Conservation (phyloP, 2,329 filamentous ascomycete genomes). For the Aspergillus fischeri region DNA sequence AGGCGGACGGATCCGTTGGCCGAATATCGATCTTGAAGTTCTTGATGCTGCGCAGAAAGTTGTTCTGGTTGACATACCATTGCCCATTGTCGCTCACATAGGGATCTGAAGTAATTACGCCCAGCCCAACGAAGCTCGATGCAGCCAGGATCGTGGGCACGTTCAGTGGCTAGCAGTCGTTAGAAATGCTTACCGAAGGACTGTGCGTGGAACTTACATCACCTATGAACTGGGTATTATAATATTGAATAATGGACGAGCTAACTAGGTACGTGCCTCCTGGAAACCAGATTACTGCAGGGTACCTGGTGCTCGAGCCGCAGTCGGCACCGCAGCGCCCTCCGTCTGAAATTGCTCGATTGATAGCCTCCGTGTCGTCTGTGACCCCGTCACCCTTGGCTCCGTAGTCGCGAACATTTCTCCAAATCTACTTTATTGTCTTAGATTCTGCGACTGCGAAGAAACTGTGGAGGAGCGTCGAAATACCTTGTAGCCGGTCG, state of each 20-base stretch:
- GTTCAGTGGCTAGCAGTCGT: background rate
- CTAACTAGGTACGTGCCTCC: slow-evolving; percentile 57
- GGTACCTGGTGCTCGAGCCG: slow-evolving; percentile 41
- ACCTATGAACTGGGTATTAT: slow-evolving; percentile 60
- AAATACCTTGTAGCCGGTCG: too few species aligned
- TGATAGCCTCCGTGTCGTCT: slow-evolving; percentile 47
- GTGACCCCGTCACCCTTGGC: slow-evolving; percentile 11
- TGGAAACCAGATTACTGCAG: slow-evolving; percentile 55
- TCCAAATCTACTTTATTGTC: slow-evolving; percentile 2
- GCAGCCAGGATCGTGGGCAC: slow-evolving; percentile 18
- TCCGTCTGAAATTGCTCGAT: slow-evolving; percentile 43
- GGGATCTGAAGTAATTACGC: slow-evolving; percentile 19
- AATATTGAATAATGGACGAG: slow-evolving; percentile 57
- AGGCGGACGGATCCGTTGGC: slow-evolving; percentile 4
- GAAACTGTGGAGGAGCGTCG: too few species aligned
- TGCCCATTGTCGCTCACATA: slow-evolving; percentile 11
- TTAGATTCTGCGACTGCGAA: too few species aligned
- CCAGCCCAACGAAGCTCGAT: slow-evolving; percentile 19
- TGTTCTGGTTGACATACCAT: slow-evolving; percentile 16
- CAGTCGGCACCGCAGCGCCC: slow-evolving; percentile 41
- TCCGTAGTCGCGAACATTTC: slow-evolving; percentile 13
- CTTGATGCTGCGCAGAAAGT: slow-evolving; percentile 18
- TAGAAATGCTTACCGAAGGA: too few species aligned
- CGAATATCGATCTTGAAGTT: slow-evolving; percentile 25
- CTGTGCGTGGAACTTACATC: slow-evolving; percentile 31